Percentiles rank a stretch among this genome's conserved stretches.
Evolutionary conservation across 1,284 basidiomycete genomes (phyloP).

Genomic region (Takashimella tepidaria): DNA sequence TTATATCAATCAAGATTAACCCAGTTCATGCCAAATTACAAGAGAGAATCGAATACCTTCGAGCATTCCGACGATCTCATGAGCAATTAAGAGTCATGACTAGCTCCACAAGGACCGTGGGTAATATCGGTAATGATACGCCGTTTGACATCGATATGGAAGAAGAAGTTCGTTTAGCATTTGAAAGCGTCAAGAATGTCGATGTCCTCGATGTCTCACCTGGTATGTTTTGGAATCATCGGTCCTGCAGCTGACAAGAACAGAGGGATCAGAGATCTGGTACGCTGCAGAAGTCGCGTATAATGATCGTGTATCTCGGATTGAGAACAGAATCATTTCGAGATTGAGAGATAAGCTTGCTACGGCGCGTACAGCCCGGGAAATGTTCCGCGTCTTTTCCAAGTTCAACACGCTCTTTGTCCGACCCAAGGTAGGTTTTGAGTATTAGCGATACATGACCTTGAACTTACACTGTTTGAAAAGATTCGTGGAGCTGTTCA

Average conservation of each 20-base stretch:
- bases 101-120: slow-evolving; percentile 80
- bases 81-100: slow-evolving; percentile 98
- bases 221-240: slow-evolving; percentile 55
- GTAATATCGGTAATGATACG: slow-evolving; percentile 61
- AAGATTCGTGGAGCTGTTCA: slow-evolving; percentile 94
- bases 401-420: slow-evolving; percentile 98
- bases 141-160: slow-evolving; percentile 82
- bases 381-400: slow-evolving; percentile 98
- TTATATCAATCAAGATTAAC: slow-evolving; percentile 94
- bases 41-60: slow-evolving; percentile 78
- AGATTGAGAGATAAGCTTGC: slow-evolving; percentile 84
- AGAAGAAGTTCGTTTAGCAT: slow-evolving; percentile 90
- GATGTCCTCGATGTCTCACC: slow-evolving; percentile 91
- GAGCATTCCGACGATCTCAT: slow-evolving; percentile 93
- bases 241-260: slow-evolving; percentile 4
- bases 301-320: slow-evolving; percentile 92
- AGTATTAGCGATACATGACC: too few species aligned
- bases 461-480: background rate
- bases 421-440: slow-evolving; percentile 78
- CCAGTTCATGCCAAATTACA: slow-evolving; percentile 88
- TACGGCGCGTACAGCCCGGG: slow-evolving; percentile 94
- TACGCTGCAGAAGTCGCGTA: slow-evolving; percentile 93
- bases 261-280: slow-evolving; percentile 98
- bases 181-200: slow-evolving; percentile 91
- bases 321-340: slow-evolving; percentile 98